These are phyloP conservation scores for Fusarium devonianum DNA, from an alignment of 2,329 filamentous ascomycete species.

Conservation along the genomic window DNA sequence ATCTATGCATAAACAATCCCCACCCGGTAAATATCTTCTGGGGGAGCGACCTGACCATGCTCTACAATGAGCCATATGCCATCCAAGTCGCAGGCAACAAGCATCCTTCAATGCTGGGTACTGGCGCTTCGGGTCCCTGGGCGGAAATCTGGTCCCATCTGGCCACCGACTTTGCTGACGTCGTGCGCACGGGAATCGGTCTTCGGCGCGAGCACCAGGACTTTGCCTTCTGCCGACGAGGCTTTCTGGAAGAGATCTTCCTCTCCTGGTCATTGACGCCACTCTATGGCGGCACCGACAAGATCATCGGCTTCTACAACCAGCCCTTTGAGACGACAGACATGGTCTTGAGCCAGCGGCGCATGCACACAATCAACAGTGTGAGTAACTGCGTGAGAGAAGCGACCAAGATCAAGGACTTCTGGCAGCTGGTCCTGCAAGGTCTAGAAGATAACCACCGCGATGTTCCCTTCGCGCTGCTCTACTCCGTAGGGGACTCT, in stretches of 20 bases:
- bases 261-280: slow-evolving; percentile 51
- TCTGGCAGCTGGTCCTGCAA: slow-evolving; percentile 46
- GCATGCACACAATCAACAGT: slow-evolving; percentile 45
- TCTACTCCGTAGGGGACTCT: slow-evolving; percentile 51
- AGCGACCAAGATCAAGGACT: slow-evolving; percentile 46
- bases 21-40: slow-evolving; percentile 64
- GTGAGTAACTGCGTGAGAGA: slow-evolving; percentile 44
- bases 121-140: slow-evolving; percentile 64
- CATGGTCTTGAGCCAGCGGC: slow-evolving; percentile 44
- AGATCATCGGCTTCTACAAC: slow-evolving; percentile 51
- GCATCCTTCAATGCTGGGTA: slow-evolving; percentile 67
- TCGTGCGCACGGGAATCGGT: slow-evolving; percentile 45
- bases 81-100: slow-evolving; percentile 66
- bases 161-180: slow-evolving; percentile 46
- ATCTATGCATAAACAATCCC: slow-evolving; percentile 49
- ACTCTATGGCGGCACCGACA: slow-evolving; percentile 46
- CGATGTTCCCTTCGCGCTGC: slow-evolving; percentile 51
- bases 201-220: slow-evolving; percentile 47
- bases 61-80: slow-evolving; percentile 69
- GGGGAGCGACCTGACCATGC: slow-evolving; percentile 66
- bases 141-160: slow-evolving; percentile 53
- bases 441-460: slow-evolving; percentile 46
- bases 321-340: slow-evolving; percentile 49
- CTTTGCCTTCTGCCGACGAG: slow-evolving; percentile 44
- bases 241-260: slow-evolving; percentile 50